phyloP scores from a whole-genome alignment of 2,329 filamentous ascomycete genomes.

The Orbilia oligospora region DNA sequence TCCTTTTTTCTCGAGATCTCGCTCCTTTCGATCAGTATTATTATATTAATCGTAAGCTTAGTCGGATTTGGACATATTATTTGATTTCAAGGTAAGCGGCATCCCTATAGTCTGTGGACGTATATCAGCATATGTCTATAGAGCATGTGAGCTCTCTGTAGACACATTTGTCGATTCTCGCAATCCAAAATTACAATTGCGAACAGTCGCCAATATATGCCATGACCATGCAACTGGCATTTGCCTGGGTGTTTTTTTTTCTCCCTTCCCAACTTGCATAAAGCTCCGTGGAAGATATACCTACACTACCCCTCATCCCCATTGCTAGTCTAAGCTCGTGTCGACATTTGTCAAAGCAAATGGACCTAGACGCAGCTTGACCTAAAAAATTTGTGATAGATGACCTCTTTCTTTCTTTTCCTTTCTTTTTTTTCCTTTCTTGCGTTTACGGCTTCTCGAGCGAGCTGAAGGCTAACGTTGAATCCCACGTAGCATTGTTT shows the following conservation, averaged over 20 bases:
- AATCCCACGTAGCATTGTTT: conserved; percentile 17
- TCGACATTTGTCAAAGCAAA: conserved; percentile 43
- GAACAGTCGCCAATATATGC: conserved; percentile 1
- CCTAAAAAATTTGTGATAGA: conserved; percentile 21
- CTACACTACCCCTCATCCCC: conserved; percentile 15
- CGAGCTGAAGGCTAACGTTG: conserved; percentile 9
- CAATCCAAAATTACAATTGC: conserved; percentile 14
- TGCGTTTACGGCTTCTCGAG: background rate
- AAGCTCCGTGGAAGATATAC: conserved; percentile 41
- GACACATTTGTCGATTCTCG: conserved; percentile 6
- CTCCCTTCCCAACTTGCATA: conserved; percentile 26
- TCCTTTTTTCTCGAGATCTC: background rate
- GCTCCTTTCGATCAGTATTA: conserved; percentile 10
- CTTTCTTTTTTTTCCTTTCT: background rate
- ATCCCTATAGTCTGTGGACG: background rate
- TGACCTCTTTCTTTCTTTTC: background rate
- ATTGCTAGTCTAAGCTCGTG: conserved; percentile 19
- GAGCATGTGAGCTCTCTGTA: conserved; percentile 18
- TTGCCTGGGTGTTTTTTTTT: conserved; percentile 10
- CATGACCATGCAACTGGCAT: conserved; percentile 8
- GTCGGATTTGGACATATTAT: conserved; percentile 11
- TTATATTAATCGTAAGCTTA: background rate
- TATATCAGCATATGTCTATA: conserved; percentile 16
- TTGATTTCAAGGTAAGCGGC: conserved; percentile 14
- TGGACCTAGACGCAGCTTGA: conserved; percentile 6